These are phyloP conservation scores for Asterophora parasitica DNA, from an alignment of 768 basidiomycete species.

Conservation along the genomic window DNA sequence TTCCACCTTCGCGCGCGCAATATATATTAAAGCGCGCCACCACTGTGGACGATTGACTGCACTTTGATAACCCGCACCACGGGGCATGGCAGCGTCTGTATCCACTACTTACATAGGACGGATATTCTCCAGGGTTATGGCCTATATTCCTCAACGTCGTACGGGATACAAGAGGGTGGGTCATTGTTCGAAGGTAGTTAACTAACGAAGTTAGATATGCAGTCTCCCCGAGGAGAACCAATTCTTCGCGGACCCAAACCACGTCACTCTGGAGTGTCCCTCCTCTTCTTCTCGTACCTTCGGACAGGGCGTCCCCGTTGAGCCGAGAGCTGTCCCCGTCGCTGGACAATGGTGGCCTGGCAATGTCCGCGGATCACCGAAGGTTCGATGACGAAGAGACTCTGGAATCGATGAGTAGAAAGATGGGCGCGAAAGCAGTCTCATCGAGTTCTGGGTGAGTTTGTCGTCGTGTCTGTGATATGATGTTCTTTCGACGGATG, in stretches of 20 bases:
- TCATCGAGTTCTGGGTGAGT: conserved; percentile 10
- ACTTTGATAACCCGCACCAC: too few relatives aligned
- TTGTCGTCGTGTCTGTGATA: neutral
- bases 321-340: neutral
- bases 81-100: too few relatives aligned
- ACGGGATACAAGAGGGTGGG: too few relatives aligned
- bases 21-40: too few relatives aligned
- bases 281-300: neutral
- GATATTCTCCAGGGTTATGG: too few relatives aligned
- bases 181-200: neutral
- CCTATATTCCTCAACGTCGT: too few relatives aligned
- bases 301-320: neutral
- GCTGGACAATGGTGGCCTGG: neutral
- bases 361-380: neutral
- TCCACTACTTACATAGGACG: too few relatives aligned
- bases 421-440: conserved; percentile 9
- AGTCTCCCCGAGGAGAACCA: conserved; percentile 15
- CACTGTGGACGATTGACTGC: too few relatives aligned
- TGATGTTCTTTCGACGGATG: neutral
- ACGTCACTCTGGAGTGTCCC: conserved; percentile 3
- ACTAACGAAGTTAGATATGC: conserved; percentile 2
- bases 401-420: conserved; percentile 1
- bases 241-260: conserved; percentile 10
- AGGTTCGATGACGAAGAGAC: neutral
- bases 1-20: too few relatives aligned